These are phyloP conservation scores for Jacaranda mimosifolia DNA, from an alignment of 257 asterid genomes.

Conservation along the genomic window DNA sequence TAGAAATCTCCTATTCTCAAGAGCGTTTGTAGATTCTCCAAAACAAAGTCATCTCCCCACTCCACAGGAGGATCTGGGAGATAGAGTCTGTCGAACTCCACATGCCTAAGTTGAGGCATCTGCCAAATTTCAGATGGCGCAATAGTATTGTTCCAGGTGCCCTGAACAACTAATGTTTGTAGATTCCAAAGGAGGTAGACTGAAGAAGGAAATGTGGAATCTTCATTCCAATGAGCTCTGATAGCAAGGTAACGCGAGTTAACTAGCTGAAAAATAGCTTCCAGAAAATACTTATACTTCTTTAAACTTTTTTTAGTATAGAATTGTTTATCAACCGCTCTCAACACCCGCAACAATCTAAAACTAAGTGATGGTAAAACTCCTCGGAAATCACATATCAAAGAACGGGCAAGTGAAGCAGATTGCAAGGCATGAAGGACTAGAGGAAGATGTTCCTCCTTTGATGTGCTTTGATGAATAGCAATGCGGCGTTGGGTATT, in stretches of 20 bases:
- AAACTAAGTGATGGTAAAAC: neutral
- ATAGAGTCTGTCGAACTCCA: neutral
- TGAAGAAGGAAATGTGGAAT: neutral
- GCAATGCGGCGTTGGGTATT: slow-evolving; percentile 23
- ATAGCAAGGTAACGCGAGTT: neutral
- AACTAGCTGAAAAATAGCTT: neutral
- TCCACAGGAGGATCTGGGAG: neutral
- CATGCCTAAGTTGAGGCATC: neutral
- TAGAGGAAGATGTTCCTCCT: neutral
- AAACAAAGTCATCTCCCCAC: neutral
- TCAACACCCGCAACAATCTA: neutral
- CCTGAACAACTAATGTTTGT: neutral
- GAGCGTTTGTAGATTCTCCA: slow-evolving; percentile 25
- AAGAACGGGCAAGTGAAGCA: neutral
- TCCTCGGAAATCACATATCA: neutral
- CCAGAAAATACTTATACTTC: neutral
- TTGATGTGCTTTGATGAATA: neutral
- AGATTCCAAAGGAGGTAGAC: slow-evolving; percentile 7
- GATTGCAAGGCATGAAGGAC: neutral
- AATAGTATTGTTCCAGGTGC: neutral
- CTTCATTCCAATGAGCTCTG: neutral
- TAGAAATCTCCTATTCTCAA: neutral
- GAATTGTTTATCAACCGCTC: neutral
- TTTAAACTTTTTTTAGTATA: neutral
- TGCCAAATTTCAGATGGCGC: neutral